These are phyloP conservation scores for Claviceps maximensis DNA, from an alignment of 2,329 filamentous ascomycete genomes.

Conservation along the genomic window DNA sequence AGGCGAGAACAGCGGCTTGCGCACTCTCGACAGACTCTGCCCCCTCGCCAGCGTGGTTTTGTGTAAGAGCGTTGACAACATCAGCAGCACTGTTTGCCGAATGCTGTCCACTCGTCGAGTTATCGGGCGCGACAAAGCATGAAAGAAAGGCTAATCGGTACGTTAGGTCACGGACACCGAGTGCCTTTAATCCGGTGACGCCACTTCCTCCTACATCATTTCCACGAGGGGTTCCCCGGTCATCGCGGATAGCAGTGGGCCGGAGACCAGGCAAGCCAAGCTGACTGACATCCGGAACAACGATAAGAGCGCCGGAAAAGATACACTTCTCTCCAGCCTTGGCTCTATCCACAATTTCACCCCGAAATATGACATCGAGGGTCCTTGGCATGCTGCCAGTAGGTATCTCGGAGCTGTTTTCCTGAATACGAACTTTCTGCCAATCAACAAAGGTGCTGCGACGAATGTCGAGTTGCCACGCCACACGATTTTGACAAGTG, in stretches of 20 bases:
- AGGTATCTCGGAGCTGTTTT: slow-evolving; percentile 96
- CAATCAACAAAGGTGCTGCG: slow-evolving; percentile 98
- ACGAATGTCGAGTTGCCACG: slow-evolving; percentile 94
- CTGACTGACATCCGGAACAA: slow-evolving; percentile 93
- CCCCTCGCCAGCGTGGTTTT: slow-evolving; percentile 46
- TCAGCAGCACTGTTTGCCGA: slow-evolving; percentile 55
- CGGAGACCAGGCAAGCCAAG: slow-evolving; percentile 77
- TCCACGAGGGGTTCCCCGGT: slow-evolving; percentile 56
- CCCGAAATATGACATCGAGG: slow-evolving; percentile 90
- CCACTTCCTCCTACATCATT: slow-evolving; percentile 74
- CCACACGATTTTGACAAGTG: slow-evolving; percentile 74
- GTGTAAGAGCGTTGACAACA: slow-evolving; percentile 68
- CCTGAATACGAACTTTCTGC: slow-evolving; percentile 97
- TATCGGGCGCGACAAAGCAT: slow-evolving; percentile 90
- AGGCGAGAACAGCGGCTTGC: slow-evolving; percentile 75
- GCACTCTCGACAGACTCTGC: slow-evolving; percentile 67
- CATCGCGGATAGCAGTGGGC: slow-evolving; percentile 74
- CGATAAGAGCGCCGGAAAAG: slow-evolving; percentile 90
- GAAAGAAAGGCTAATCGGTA: slow-evolving; percentile 94
- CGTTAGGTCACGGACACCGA: slow-evolving; percentile 89
- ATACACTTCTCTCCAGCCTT: slow-evolving; percentile 98
- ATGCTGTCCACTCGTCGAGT: slow-evolving; percentile 63
- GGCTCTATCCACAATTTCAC: slow-evolving; percentile 93
- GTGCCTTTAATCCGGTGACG: slow-evolving; percentile 75
- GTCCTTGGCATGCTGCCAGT: slow-evolving; percentile 98